phyloP scores from a whole-genome alignment of 1,284 basidiomycete genomes.

The Ceratobasidium sp. region DNA sequence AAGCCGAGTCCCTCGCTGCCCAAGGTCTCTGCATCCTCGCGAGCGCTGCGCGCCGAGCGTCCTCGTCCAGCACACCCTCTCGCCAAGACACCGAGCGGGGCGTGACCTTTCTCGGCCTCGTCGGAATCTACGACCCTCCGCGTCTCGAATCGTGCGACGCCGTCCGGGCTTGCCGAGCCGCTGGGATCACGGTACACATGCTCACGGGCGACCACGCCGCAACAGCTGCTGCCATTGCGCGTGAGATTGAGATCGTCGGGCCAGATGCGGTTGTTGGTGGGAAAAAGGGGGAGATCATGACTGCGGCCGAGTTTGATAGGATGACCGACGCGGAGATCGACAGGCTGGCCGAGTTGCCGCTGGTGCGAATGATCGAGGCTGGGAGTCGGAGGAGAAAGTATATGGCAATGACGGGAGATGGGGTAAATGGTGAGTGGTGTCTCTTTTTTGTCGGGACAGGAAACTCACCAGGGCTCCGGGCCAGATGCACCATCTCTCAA shows the following conservation, averaged over 20 bases:
- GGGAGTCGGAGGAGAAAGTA: constrained; percentile 61
- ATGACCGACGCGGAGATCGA: constrained; percentile 71
- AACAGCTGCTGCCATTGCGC: constrained; percentile 61
- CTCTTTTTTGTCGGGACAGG: not conserved
- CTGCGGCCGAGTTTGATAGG: too few relatives aligned
- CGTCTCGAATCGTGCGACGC: constrained; percentile 71
- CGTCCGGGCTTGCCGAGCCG: constrained; percentile 48
- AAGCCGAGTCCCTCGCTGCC: constrained; percentile 66
- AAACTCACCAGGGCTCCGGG: not conserved
- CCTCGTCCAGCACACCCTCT: constrained; percentile 13
- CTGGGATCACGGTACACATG: constrained; percentile 48
- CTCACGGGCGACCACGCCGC: constrained; percentile 58
- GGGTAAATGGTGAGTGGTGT: constrained; percentile 61
- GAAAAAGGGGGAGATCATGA: constrained; percentile 81
- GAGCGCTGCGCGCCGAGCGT: constrained; percentile 56
- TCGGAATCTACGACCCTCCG: constrained; percentile 76
- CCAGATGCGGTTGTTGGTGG: constrained; percentile 66
- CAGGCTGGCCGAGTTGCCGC: constrained; percentile 62
- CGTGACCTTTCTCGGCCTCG: constrained; percentile 70
- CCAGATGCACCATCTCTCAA: constrained; percentile 63
- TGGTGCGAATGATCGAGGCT: constrained; percentile 67
- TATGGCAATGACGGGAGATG: constrained; percentile 60
- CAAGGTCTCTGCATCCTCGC: constrained; percentile 66
- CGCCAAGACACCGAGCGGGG: constrained; percentile 68
- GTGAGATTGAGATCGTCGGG: constrained; percentile 73